Percentiles rank a stretch among this genome's conserved stretches.
Conservation (phyloP, 2,329 filamentous ascomycete species). For the Colletotrichum euphorbiae region DNA sequence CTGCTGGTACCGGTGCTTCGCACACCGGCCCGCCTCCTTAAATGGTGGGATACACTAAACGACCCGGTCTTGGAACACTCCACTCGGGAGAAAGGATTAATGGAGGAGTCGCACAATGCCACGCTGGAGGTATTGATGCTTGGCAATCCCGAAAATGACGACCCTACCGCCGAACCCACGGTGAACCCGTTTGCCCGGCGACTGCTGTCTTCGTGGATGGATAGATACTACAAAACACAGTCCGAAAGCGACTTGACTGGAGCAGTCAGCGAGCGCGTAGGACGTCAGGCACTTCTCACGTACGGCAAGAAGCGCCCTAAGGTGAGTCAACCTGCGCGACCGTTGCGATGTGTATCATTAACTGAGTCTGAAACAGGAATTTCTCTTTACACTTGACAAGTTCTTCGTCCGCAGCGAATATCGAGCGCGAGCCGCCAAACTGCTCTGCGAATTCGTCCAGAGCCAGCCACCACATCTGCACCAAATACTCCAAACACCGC, state of each 20-base stretch:
- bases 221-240: constrained; percentile 48
- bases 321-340: constrained; percentile 43
- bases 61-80: constrained; percentile 59
- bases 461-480: constrained; percentile 84
- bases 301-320: constrained; percentile 78
- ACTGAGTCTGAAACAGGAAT: constrained; percentile 59
- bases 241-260: constrained; percentile 51
- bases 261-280: constrained; percentile 61
- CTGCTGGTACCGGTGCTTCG: constrained; percentile 73
- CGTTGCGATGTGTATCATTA: constrained; percentile 14
- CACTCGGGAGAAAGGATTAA: constrained; percentile 55
- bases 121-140: constrained; percentile 73
- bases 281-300: constrained; percentile 64
- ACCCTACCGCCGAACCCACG: constrained; percentile 53
- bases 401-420: constrained; percentile 74
- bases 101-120: constrained; percentile 73
- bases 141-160: constrained; percentile 68
- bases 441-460: constrained; percentile 79
- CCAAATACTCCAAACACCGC: constrained; percentile 75
- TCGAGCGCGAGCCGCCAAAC: constrained; percentile 71
- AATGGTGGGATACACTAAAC: constrained; percentile 78
- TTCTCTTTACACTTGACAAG: constrained; percentile 73
- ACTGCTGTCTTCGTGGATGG: constrained; percentile 68
- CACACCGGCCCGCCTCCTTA: constrained; percentile 70
- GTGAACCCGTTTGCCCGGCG: constrained; percentile 66